Conservation (phyloP, 2,329 filamentous ascomycete species). For the Hypoxylon sp. region DNA sequence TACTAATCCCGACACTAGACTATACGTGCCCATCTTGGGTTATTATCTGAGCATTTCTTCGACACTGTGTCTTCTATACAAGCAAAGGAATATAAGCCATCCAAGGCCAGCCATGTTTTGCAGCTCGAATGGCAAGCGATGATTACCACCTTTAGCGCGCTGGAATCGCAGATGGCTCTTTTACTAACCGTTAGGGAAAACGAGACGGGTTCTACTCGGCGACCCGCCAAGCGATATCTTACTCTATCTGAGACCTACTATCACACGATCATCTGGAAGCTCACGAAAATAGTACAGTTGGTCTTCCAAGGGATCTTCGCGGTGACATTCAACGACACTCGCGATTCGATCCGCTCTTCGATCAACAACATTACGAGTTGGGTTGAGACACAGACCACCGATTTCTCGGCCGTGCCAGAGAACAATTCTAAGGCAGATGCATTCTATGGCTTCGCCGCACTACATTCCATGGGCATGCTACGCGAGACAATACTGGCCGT, state of each 20-base stretch:
- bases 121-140: constrained; percentile 56
- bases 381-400: constrained; percentile 31
- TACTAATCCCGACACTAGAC: constrained; percentile 48
- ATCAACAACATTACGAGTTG: constrained; percentile 8
- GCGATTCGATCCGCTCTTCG: constrained; percentile 7
- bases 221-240: constrained; percentile 12
- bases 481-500: constrained; percentile 49
- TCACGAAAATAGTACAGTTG: constrained; percentile 31
- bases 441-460: constrained; percentile 44
- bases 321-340: constrained; percentile 13
- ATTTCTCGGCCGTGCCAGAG: constrained; percentile 32
- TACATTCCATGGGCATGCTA: constrained; percentile 50
- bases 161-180: constrained; percentile 27
- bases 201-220: too few species aligned
- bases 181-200: constrained; percentile 1
- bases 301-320: constrained; percentile 24
- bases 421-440: constrained; percentile 31
- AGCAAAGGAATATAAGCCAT: constrained; percentile 60
- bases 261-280: constrained; percentile 32
- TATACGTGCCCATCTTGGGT: constrained; percentile 57
- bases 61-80: constrained; percentile 59
- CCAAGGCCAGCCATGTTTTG: constrained; percentile 49
- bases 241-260: constrained; percentile 37
- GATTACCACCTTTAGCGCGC: constrained; percentile 46
- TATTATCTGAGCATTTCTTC: constrained; percentile 62